Percentiles rank a stretch among this genome's conserved stretches.
Evolutionary conservation across 2,329 filamentous ascomycete genomes (phyloP).

Genomic region (Ophiocordyceps camponoti-rufipedis): DNA sequence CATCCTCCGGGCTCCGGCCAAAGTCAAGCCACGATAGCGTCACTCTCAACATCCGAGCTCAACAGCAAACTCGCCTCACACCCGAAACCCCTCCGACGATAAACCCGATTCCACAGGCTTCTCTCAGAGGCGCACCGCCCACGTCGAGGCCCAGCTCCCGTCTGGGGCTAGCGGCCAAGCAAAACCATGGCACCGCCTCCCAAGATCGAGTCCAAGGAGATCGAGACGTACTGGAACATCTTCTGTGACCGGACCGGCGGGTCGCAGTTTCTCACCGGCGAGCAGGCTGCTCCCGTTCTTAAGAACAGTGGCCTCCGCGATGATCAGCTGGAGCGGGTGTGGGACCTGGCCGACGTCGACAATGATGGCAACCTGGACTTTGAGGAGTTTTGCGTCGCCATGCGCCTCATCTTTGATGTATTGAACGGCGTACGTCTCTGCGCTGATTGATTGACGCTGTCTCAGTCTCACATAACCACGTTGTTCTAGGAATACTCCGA

Average conservation of each 20-base stretch:
- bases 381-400: slow-evolving; percentile 98
- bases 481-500: slow-evolving; percentile 59
- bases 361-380: slow-evolving; percentile 96
- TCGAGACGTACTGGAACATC: slow-evolving; percentile 50
- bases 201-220: slow-evolving; percentile 42
- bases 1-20: too few relatives aligned
- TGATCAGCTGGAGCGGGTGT: slow-evolving; percentile 83
- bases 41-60: too few relatives aligned
- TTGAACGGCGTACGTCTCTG: slow-evolving; percentile 59
- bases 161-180: background rate
- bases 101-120: background rate
- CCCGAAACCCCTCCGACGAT: background rate
- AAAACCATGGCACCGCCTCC: slow-evolving; percentile 28
- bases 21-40: too few relatives aligned
- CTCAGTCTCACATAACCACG: background rate
- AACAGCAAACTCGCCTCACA: background rate
- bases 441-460: background rate
- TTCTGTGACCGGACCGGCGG: slow-evolving; percentile 41
- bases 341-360: slow-evolving; percentile 95
- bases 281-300: slow-evolving; percentile 41
- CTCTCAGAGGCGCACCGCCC: background rate
- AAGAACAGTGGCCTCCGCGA: slow-evolving; percentile 46
- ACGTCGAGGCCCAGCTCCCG: background rate
- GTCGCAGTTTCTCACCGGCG: slow-evolving; percentile 39
- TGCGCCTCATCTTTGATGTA: slow-evolving; percentile 93